Evolutionary conservation across 192 early-diverging fungal genomes (phyloP).

Genomic region (Coemansia aciculifera): DNA sequence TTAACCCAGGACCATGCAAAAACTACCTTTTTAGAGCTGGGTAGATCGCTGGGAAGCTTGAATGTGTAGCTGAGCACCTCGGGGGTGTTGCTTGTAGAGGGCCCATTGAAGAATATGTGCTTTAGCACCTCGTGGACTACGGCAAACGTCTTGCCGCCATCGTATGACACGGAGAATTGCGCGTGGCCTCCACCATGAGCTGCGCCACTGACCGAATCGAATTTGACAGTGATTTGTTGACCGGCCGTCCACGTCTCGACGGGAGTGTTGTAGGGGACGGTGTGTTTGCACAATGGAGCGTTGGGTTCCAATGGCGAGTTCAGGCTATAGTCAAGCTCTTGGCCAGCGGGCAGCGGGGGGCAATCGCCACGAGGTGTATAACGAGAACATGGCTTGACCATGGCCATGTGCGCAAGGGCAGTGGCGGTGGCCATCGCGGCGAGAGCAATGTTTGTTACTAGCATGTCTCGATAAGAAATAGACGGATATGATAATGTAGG

Average conservation of each 20-base stretch:
- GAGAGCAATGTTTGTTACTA: neutral
- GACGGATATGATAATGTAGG: neutral
- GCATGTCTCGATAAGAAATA: neutral
- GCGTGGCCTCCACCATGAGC: slow-evolving; percentile 62
- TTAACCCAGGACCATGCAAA: slow-evolving; percentile 68
- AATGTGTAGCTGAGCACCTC: slow-evolving; percentile 29
- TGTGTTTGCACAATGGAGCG: slow-evolving; percentile 23
- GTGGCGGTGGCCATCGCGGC: neutral
- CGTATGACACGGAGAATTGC: slow-evolving; percentile 62
- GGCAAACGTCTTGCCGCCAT: slow-evolving; percentile 60
- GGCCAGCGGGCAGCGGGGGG: slow-evolving; percentile 7
- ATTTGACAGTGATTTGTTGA: slow-evolving; percentile 39
- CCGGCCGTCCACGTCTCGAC: slow-evolving; percentile 51
- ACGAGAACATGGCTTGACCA: slow-evolving; percentile 46
- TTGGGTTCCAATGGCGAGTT: slow-evolving; percentile 6
- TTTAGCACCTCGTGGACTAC: slow-evolving; percentile 55
- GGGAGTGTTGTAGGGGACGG: slow-evolving; percentile 11
- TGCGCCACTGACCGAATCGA: slow-evolving; percentile 14
- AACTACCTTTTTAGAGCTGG: slow-evolving; percentile 46
- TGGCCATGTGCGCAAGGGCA: slow-evolving; percentile 41
- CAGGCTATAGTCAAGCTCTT: slow-evolving; percentile 13
- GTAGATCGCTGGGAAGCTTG: slow-evolving; percentile 50
- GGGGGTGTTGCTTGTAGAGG: neutral
- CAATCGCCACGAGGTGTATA: slow-evolving; percentile 8
- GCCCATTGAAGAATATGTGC: slow-evolving; percentile 28